phyloP scores from a whole-genome alignment of 1,284 basidiomycete species.

The Apiotrichum porosum region DNA sequence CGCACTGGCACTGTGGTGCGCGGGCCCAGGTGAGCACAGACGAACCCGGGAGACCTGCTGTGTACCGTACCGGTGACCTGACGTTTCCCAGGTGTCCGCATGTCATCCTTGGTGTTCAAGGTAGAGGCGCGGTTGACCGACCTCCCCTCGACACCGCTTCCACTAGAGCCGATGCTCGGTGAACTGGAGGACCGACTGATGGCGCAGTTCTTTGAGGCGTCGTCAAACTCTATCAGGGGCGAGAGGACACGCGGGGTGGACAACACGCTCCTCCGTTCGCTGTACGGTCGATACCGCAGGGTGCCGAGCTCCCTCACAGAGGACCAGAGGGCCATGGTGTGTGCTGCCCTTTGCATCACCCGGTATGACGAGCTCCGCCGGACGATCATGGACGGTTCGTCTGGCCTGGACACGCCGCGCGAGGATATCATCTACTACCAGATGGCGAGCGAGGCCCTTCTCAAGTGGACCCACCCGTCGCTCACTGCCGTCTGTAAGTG shows the following conservation, averaged over 20 bases:
- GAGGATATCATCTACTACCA: constrained; percentile 31
- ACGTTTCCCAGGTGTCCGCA: constrained; percentile 1
- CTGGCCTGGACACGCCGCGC: background rate
- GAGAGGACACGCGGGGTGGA: too few relatives aligned
- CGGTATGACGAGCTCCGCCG: constrained; percentile 14
- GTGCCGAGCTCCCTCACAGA: constrained; percentile 20
- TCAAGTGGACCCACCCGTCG: constrained; percentile 20
- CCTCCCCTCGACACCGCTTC: constrained; percentile 9
- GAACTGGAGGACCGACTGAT: constrained; percentile 20
- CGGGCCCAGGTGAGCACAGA: too few relatives aligned
- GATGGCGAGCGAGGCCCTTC: constrained; percentile 20
- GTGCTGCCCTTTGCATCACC: constrained; percentile 19
- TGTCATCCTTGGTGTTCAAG: constrained; percentile 12
- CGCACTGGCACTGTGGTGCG: too few relatives aligned
- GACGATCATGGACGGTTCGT: background rate
- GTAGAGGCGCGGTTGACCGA: constrained; percentile 11
- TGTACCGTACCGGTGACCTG: background rate
- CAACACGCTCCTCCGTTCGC: too few relatives aligned
- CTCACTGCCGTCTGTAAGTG: constrained; percentile 20
- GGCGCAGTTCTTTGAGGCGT: constrained; percentile 10
- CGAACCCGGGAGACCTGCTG: too few relatives aligned
- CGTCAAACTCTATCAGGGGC: constrained; percentile 3
- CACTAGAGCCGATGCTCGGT: constrained; percentile 2
- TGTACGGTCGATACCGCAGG: constrained; percentile 22
- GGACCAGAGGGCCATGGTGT: constrained; percentile 22